Base-by-base conservation (phyloP, 2,329 filamentous ascomycete genomes). In the Alternaria sp. region DNA sequence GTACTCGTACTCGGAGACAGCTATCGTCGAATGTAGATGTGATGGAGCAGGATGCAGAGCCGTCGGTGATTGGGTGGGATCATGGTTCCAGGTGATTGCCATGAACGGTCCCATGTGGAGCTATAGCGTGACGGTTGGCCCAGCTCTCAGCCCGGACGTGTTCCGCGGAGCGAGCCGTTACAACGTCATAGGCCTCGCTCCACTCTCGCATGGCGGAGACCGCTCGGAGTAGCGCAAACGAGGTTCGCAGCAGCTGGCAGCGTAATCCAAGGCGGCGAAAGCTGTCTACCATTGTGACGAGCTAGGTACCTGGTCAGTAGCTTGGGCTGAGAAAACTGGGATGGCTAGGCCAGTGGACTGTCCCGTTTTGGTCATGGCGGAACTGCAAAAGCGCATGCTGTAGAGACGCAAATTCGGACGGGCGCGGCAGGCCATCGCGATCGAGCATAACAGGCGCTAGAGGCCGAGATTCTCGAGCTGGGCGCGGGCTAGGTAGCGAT, bases 391-490 rank as follows among this genome's bases (percentile, higher is more conserved):
- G 15, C 21, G 30, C 32, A 36, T 36, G 32, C 4, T 36, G 32
- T 36, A n/a, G 4, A 36, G 32, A 36, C 32, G 32, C 32, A 36
- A 36, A 36, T 36, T 36, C 32, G 15, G 32, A 36, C 32, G 6
- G 32, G 15, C 32, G 32, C 32, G 15, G n/a, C 52, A 55, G 15
- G 43, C 15, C 23, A 62, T 61, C 59, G 47, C 47, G 43, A 62
- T 58, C 15, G 36, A 40, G 15, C 36, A 10, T 5, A 8, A 17
- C 36, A 40, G 36, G 5, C 15, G 8, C 1, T 3, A 9, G 7
- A 15, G 13, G 6, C 4, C 21, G 19, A 12, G 19, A 36, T 46
- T 17, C 19, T 36, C 46, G 43, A 36, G 19, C 9, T 36, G 7
- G 13, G 32, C 4, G 12, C 8, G 15, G 11, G 30, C 54, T 23